These are phyloP conservation scores for Apiospora malaysiana DNA, from an alignment of 2,329 filamentous ascomycete species.

Conservation along the genomic window DNA sequence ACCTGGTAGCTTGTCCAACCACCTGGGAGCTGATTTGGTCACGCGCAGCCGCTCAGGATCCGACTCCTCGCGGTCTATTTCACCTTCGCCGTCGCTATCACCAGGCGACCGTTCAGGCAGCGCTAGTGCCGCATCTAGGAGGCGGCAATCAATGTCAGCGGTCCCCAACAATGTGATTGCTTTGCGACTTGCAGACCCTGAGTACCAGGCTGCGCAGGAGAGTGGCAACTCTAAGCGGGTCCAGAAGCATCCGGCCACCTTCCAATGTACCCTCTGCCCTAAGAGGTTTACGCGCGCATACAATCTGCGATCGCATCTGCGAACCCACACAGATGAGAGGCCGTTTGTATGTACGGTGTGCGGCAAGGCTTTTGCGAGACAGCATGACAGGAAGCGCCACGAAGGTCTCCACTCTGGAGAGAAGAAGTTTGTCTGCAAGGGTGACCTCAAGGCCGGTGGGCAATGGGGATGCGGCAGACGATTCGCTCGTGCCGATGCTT, in stretches of 20 bases:
- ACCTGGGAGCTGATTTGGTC: conserved; percentile 51
- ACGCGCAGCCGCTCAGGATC: conserved; percentile 50
- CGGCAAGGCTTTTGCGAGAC: conserved; percentile 94
- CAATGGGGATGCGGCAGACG: conserved; percentile 93
- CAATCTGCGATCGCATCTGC: conserved; percentile 91
- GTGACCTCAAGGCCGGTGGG: conserved; percentile 80
- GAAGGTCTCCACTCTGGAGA: conserved; percentile 96
- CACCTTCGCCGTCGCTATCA: conserved; percentile 60
- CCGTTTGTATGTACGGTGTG: conserved; percentile 98
- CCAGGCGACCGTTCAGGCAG: conserved; percentile 61
- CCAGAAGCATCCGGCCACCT: conserved; percentile 97
- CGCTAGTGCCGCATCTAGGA: conserved; percentile 50
- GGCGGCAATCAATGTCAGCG: conserved; percentile 68
- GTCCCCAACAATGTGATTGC: conserved; percentile 74
- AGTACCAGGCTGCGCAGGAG: conserved; percentile 72
- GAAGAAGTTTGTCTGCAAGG: conserved; percentile 98
- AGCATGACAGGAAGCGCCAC: conserved; percentile 96
- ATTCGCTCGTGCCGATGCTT: conserved; percentile 92
- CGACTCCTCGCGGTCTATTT: conserved; percentile 51
- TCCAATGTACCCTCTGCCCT: conserved; percentile 91
- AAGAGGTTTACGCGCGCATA: conserved; percentile 97
- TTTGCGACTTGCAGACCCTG: conserved; percentile 87
- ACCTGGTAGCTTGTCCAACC: conserved; percentile 55
- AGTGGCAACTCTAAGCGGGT: conserved; percentile 76
- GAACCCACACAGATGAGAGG: conserved; percentile 95